phyloP scores from a whole-genome alignment of 1,139 yeast species.

The Hyphopichia buzzinii region DNA sequence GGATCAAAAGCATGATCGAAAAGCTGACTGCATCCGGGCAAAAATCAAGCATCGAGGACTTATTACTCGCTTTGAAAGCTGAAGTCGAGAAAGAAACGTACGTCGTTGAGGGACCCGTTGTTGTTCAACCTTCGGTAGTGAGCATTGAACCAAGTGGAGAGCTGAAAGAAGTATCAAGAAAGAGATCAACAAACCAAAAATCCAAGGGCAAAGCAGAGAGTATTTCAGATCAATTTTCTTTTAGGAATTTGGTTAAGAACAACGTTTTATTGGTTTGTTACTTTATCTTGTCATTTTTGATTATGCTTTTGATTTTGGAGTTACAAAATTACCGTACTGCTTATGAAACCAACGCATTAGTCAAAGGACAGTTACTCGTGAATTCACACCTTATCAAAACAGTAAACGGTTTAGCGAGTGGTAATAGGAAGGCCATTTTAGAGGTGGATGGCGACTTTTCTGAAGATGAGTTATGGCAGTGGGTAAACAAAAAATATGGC shows the following conservation, averaged over 20 bases:
- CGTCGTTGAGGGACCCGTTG: conserved; percentile 18
- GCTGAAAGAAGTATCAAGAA: conserved; percentile 5
- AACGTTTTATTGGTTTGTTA: conserved; percentile 18
- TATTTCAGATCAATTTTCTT: neutral
- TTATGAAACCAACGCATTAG: conserved; percentile 24
- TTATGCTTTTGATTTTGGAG: conserved; percentile 23
- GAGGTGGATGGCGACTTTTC: conserved; percentile 4
- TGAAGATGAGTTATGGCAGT: conserved; percentile 26
- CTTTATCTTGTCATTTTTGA: conserved; percentile 19
- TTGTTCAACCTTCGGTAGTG: conserved; percentile 6
- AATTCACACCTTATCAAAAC: conserved; percentile 19
- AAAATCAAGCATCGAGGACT: conserved; percentile 33
- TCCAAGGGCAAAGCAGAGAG: conserved; percentile 4
- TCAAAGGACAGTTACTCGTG: conserved; percentile 24
- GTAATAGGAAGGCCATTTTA: conserved; percentile 4
- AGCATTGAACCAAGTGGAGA: conserved; percentile 3
- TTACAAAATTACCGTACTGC: conserved; percentile 18
- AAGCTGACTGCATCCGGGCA: conserved; percentile 51
- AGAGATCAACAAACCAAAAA: conserved; percentile 2
- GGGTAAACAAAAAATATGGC: conserved; percentile 19
- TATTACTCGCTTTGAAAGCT: conserved; percentile 25
- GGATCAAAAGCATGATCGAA: conserved; percentile 57
- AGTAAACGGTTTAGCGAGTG: conserved; percentile 8
- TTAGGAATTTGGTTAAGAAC: conserved; percentile 12
- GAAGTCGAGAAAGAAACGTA: conserved; percentile 28